These are phyloP conservation scores for Aureobasidium sp. DNA, from an alignment of 2,329 filamentous ascomycete species.

Conservation along the genomic window DNA sequence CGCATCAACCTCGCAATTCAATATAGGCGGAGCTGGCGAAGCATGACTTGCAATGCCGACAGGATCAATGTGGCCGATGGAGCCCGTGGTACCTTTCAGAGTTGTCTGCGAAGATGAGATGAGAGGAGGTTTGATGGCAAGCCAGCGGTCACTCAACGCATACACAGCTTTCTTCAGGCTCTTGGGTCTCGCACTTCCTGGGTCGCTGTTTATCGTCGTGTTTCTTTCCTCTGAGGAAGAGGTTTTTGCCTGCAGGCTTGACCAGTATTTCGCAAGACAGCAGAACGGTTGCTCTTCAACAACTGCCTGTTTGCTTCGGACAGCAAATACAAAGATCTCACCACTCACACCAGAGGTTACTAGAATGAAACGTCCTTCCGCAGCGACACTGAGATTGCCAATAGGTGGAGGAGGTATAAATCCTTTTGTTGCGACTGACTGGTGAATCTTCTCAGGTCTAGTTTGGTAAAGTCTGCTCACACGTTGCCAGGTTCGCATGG, in stretches of 20 bases:
- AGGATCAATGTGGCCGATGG: slow-evolving; percentile 40
- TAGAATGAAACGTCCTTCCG: slow-evolving; percentile 61
- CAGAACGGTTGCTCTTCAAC: slow-evolving; percentile 36
- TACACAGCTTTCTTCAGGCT: not conserved
- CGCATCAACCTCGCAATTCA: slow-evolving; percentile 59
- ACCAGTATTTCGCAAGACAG: slow-evolving; percentile 90
- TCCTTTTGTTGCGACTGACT: slow-evolving; percentile 49
- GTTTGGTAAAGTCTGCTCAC: slow-evolving; percentile 67
- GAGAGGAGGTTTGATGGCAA: slow-evolving; percentile 64
- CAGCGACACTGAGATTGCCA: slow-evolving; percentile 65
- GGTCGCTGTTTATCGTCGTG: not conserved
- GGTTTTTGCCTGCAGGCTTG: slow-evolving; percentile 32
- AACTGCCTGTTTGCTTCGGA: slow-evolving; percentile 22
- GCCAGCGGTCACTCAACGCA: slow-evolving; percentile 63
- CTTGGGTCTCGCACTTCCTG: not conserved
- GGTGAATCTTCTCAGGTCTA: slow-evolving; percentile 51
- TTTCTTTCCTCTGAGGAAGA: not conserved
- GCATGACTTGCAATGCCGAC: slow-evolving; percentile 51
- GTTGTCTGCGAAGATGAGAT: slow-evolving; percentile 62
- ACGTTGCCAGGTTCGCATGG: slow-evolving; percentile 63
- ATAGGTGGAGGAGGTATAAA: slow-evolving; percentile 61
- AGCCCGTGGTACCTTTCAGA: slow-evolving; percentile 49
- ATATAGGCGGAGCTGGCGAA: slow-evolving; percentile 59
- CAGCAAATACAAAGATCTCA: slow-evolving; percentile 68
- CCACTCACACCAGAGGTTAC: slow-evolving; percentile 76